Percentiles rank a stretch among this genome's conserved stretches.
Evolutionary conservation across 2,329 filamentous ascomycete genomes (phyloP).

Genomic region (Colletotrichum lini): DNA sequence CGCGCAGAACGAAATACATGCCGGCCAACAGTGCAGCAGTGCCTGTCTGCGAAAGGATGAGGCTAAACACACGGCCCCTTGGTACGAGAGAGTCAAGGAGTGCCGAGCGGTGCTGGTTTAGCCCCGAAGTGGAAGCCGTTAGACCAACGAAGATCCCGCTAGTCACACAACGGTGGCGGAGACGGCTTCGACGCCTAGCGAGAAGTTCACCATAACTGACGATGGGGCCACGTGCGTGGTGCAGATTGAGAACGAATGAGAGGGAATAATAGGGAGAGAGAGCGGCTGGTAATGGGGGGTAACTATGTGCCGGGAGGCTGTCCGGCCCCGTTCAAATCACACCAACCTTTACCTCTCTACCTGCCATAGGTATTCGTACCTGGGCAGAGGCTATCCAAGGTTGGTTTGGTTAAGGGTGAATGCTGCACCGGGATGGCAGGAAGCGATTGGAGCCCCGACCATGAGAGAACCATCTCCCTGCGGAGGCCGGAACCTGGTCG

Average conservation of each 20-base stretch:
- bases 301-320: neutral
- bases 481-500: slow-evolving; percentile 9
- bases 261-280: neutral
- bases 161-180: slow-evolving; percentile 22
- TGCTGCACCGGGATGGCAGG: slow-evolving; percentile 4
- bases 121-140: slow-evolving; percentile 36
- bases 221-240: slow-evolving; percentile 30
- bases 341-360: neutral
- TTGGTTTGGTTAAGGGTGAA: too few species aligned
- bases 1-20: slow-evolving; percentile 13
- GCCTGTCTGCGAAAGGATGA: slow-evolving; percentile 30
- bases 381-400: too few species aligned
- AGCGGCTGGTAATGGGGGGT: slow-evolving; percentile 3
- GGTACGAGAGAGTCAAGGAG: slow-evolving; percentile 27
- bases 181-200: slow-evolving; percentile 28
- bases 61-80: slow-evolving; percentile 39
- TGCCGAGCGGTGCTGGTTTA: slow-evolving; percentile 41
- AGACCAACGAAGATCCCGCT: slow-evolving; percentile 38
- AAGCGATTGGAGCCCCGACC: slow-evolving; percentile 25
- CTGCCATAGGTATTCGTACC: too few species aligned
- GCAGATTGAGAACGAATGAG: neutral
- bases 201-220: slow-evolving; percentile 29
- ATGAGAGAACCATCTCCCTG: slow-evolving; percentile 2
- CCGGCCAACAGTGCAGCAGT: slow-evolving; percentile 11
- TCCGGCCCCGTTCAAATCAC: neutral